These are phyloP conservation scores for Acanthamoeba lenticulata DNA, from an alignment of 208 protist species.

Conservation along the genomic window DNA sequence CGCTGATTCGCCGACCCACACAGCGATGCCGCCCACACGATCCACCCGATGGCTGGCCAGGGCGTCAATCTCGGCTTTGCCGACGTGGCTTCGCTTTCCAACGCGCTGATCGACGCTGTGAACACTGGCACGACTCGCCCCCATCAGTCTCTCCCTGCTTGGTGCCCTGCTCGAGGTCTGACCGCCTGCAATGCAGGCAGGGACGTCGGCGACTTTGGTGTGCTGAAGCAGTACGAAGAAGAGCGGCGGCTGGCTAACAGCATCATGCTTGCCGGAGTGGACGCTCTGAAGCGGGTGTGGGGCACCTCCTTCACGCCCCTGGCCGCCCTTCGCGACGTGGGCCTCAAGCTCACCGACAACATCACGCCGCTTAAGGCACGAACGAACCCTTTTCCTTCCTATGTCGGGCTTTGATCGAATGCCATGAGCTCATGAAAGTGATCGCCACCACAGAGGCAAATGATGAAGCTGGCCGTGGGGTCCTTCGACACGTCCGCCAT, in stretches of 20 bases:
- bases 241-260: background rate
- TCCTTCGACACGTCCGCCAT: conserved; percentile 1
- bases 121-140: background rate
- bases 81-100: conserved; percentile 77
- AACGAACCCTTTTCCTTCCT: background rate
- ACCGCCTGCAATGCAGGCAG: background rate
- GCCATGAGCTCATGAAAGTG: background rate
- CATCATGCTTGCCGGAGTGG: conserved; percentile 54
- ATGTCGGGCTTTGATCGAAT: background rate
- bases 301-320: conserved; percentile 48
- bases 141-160: too few relatives aligned
- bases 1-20: too few relatives aligned
- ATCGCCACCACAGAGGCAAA: background rate
- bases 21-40: conserved; percentile 91
- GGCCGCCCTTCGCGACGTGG: background rate
- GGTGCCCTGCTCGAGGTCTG: too few relatives aligned
- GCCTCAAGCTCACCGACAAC: conserved; percentile 63
- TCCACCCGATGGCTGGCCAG: conserved; percentile 94
- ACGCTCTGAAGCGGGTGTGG: conserved; percentile 68
- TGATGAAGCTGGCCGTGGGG: conserved; percentile 24
- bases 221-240: conserved; percentile 59
- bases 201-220: conserved; percentile 52
- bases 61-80: conserved; percentile 93
- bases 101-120: background rate
- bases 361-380: conserved; percentile 63